Evolutionary conservation across 1,284 basidiomycete genomes (phyloP).

Genomic region (Vanrija sp.): DNA sequence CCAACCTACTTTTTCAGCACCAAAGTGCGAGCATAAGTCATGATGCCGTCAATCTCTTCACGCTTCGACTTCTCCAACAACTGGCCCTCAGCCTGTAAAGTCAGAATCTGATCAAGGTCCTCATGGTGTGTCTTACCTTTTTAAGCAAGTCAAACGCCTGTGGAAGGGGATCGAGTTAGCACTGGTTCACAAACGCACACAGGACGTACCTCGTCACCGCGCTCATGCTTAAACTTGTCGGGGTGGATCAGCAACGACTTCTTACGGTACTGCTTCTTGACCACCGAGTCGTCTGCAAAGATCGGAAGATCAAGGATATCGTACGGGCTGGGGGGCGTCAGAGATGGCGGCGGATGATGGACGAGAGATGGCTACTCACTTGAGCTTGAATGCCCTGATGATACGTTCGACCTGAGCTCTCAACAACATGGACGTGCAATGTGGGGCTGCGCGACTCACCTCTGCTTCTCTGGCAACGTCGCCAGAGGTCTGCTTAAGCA

Average conservation of each 20-base stretch:
- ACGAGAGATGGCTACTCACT: conserved; percentile 36
- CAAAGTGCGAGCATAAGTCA: conserved; percentile 42
- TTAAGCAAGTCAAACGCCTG: conserved; percentile 58
- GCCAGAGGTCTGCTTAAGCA: not conserved
- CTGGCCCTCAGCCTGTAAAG: conserved; percentile 43
- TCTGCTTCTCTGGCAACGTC: conserved; percentile 33
- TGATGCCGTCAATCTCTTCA: conserved; percentile 47
- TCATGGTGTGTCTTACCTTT: conserved; percentile 45
- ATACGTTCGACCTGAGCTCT: conserved; percentile 52
- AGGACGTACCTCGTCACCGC: conserved; percentile 50
- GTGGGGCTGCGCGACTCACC: conserved; percentile 19
- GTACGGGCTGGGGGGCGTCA: conserved; percentile 49
- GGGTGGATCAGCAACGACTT: conserved; percentile 58
- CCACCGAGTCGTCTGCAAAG: conserved; percentile 51
- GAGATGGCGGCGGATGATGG: not conserved
- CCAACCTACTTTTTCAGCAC: conserved; percentile 44
- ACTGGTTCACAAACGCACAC: not conserved
- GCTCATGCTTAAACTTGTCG: conserved; percentile 56
- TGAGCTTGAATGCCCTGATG: conserved; percentile 55
- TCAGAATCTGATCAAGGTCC: conserved; percentile 1
- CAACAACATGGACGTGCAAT: conserved; percentile 1
- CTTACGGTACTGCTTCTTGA: conserved; percentile 56
- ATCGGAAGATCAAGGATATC: conserved; percentile 55
- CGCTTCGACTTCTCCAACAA: conserved; percentile 39
- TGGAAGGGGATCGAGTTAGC: not conserved